These are phyloP conservation scores for Nemania serpens DNA, from an alignment of 2,329 filamentous ascomycete species.

Conservation along the genomic window DNA sequence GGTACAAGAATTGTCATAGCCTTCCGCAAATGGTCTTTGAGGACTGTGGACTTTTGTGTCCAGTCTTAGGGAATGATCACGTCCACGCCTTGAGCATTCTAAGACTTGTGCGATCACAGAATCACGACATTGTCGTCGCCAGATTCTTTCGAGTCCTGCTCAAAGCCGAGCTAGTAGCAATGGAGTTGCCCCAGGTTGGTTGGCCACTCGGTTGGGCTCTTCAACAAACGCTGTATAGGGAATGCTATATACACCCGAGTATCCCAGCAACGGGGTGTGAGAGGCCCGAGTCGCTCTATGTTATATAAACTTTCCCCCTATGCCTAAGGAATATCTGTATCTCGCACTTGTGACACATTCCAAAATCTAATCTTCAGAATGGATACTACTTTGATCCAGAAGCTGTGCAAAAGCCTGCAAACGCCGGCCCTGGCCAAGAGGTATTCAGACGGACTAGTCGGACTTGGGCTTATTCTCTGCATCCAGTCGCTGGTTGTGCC, in stretches of 20 bases:
- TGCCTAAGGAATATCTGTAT: conserved; percentile 18
- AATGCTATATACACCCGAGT: conserved; percentile 24
- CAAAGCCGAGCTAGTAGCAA: conserved; percentile 1
- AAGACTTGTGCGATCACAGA: conserved; percentile 24
- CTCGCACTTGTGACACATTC: conserved; percentile 27
- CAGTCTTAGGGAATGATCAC: conserved; percentile 19
- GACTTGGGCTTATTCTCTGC: conserved; percentile 33
- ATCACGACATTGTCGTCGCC: conserved; percentile 22
- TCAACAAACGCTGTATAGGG: conserved; percentile 33
- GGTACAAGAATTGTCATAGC: conserved; percentile 30
- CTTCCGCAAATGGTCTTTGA: conserved; percentile 10
- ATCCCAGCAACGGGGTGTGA: conserved; percentile 13
- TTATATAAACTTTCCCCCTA: background rate
- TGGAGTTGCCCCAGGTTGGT: background rate
- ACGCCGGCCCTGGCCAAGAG: conserved; percentile 31
- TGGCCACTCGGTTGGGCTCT: conserved; percentile 8
- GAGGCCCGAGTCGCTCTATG: too few species aligned
- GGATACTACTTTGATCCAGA: conserved; percentile 30
- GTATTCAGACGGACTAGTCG: conserved; percentile 37
- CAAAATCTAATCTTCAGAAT: conserved; percentile 22
- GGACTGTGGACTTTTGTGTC: conserved; percentile 10
- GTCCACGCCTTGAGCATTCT: conserved; percentile 4
- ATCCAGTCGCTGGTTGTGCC: conserved; percentile 38
- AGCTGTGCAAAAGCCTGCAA: conserved; percentile 35
- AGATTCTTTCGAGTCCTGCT: conserved; percentile 15